Evolutionary conservation across 352 stramenopile genomes (phyloP).

Genomic region (Phytophthora parvispora): DNA sequence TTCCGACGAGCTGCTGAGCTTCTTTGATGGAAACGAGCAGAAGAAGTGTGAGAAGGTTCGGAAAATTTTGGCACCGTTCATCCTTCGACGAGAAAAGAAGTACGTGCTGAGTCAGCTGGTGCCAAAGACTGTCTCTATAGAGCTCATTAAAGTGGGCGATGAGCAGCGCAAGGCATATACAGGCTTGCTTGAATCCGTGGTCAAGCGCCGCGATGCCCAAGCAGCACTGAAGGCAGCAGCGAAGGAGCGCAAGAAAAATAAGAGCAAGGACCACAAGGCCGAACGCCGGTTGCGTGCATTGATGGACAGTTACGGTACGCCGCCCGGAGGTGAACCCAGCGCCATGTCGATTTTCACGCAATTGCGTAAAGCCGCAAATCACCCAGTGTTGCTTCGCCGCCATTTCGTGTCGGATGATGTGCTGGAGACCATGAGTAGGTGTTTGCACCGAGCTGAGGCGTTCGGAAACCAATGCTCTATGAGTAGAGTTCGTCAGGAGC

Average conservation of each 20-base stretch:
- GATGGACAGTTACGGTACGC: slow-evolving; percentile 36
- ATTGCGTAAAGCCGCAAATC: slow-evolving; percentile 98
- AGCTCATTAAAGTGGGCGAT: slow-evolving; percentile 86
- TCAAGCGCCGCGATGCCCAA: slow-evolving; percentile 65
- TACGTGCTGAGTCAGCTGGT: slow-evolving; percentile 96
- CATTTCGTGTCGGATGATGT: slow-evolving; percentile 80
- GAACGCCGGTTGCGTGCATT: slow-evolving; percentile 61
- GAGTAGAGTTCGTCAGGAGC: slow-evolving; percentile 91
- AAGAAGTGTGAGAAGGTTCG: slow-evolving; percentile 89
- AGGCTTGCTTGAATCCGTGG: slow-evolving; percentile 67
- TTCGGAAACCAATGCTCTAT: slow-evolving; percentile 90
- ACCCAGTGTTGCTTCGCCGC: slow-evolving; percentile 95
- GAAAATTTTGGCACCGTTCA: slow-evolving; percentile 98
- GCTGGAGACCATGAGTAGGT: slow-evolving; percentile 84
- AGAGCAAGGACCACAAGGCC: slow-evolving; percentile 49
- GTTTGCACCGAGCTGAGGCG: slow-evolving; percentile 82
- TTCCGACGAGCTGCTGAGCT: slow-evolving; percentile 81
- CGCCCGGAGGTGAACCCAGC: slow-evolving; percentile 31
- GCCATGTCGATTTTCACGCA: slow-evolving; percentile 94
- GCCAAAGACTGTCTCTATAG: slow-evolving; percentile 84
- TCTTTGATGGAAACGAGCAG: slow-evolving; percentile 86
- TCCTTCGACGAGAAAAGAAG: slow-evolving; percentile 96
- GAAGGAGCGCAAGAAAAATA: slow-evolving; percentile 75
- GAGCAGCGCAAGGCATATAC: slow-evolving; percentile 92
- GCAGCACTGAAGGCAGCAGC: slow-evolving; percentile 53